Evolutionary conservation across 257 asterid species (phyloP).

Genomic region (Salvia hispanica): DNA sequence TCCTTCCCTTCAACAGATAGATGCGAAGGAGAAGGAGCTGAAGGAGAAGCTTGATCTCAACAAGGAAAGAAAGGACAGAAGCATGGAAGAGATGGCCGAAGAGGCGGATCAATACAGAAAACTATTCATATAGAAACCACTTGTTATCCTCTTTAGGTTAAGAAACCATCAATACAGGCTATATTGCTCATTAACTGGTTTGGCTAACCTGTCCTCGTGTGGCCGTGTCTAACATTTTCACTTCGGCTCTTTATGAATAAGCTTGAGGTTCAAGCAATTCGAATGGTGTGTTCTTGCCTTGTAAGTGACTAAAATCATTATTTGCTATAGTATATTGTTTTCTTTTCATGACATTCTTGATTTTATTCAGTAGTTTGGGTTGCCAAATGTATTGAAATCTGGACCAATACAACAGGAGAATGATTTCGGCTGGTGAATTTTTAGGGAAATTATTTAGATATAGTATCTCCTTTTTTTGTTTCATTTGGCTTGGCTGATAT

Average conservation of each 20-base stretch:
- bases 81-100: constrained; percentile 77
- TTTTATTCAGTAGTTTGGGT: not conserved
- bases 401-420: not conserved
- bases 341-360: not conserved
- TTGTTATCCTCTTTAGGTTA: not conserved
- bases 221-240: not conserved
- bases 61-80: constrained; percentile 83
- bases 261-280: not conserved
- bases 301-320: not conserved
- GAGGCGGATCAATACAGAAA: constrained; percentile 87
- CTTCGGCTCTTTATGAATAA: not conserved
- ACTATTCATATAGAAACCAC: constrained; percentile 49
- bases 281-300: not conserved
- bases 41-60: constrained; percentile 86
- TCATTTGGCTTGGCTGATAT: not conserved
- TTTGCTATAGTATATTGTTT: not conserved
- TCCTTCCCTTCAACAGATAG: constrained; percentile 51
- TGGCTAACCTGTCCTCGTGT: constrained; percentile 1
- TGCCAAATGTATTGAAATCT: not conserved
- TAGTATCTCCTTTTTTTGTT: not conserved
- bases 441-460: not conserved
- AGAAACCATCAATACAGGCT: not conserved
- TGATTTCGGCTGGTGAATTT: constrained; percentile 11
- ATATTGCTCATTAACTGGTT: not conserved
- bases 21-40: constrained; percentile 79